Percentiles rank a stretch among this genome's conserved stretches.
These are phyloP conservation scores for Tolypocladium nubicola DNA, from an alignment of 2,329 filamentous ascomycete genomes.

Conservation along the genomic window DNA sequence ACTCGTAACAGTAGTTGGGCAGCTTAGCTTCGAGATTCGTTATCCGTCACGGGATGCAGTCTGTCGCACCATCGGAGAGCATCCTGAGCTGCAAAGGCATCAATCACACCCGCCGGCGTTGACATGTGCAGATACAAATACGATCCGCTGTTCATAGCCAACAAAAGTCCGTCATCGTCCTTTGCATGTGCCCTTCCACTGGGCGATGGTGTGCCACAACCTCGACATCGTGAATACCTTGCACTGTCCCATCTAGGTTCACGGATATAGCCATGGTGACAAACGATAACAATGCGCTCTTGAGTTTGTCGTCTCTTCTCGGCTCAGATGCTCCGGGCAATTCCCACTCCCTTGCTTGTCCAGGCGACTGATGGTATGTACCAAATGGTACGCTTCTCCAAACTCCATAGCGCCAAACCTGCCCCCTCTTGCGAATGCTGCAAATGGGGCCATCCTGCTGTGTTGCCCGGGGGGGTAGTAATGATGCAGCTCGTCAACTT, in stretches of 20 bases:
- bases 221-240: not conserved
- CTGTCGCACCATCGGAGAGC: not conserved
- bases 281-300: not conserved
- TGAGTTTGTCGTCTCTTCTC: not conserved
- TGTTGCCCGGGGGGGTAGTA: not conserved
- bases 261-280: not conserved
- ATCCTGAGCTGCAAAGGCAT: not conserved
- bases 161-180: not conserved
- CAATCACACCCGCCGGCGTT: not conserved
- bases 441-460: not conserved
- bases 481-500: not conserved
- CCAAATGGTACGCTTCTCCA: not conserved
- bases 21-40: too few species aligned
- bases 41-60: too few species aligned
- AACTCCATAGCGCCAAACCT: conserved; percentile 1
- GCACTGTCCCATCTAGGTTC: not conserved
- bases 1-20: too few species aligned
- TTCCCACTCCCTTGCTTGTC: not conserved
- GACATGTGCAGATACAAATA: not conserved
- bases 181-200: not conserved
- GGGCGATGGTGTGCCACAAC: not conserved
- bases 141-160: not conserved
- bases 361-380: not conserved
- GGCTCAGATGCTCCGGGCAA: not conserved
- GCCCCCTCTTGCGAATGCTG: not conserved